A percentile compares a stretch with the other conserved stretches of the same genome.
phyloP scores from a whole-genome alignment of 371 early-diverging fungal genomes.

The Lichtheimia hyalospora region DNA sequence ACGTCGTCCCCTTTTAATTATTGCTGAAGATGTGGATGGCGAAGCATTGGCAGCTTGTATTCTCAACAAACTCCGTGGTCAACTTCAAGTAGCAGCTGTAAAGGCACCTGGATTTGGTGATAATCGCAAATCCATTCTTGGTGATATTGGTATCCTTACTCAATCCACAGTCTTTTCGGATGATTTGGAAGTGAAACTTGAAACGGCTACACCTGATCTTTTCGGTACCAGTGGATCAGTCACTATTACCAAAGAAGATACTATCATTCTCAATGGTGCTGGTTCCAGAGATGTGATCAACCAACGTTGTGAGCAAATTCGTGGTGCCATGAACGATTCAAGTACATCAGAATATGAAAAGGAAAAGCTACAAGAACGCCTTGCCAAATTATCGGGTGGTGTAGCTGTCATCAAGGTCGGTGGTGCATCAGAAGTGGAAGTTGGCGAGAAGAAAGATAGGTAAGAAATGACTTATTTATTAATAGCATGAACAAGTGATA shows the following conservation, averaged over 20 bases:
- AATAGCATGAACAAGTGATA: not conserved
- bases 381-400: constrained; percentile 97
- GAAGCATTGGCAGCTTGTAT: constrained; percentile 98
- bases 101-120: constrained; percentile 99
- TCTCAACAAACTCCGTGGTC: constrained; percentile 97
- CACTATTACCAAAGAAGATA: constrained; percentile 97
- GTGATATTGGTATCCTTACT: constrained; percentile 95
- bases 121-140: constrained; percentile 97
- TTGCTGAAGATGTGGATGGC: constrained; percentile 98
- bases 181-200: constrained; percentile 94
- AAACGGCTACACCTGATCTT: constrained; percentile 88
- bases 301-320: constrained; percentile 96
- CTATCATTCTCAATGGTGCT: constrained; percentile 93
- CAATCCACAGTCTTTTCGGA: constrained; percentile 94
- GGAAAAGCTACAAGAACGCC: constrained; percentile 98
- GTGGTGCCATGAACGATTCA: constrained; percentile 79
- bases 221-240: constrained; percentile 87
- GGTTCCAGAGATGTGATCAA: constrained; percentile 85
- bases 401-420: constrained; percentile 98
- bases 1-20: constrained; percentile 94
- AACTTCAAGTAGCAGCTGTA: constrained; percentile 93
- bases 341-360: constrained; percentile 93
- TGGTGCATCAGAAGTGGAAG: constrained; percentile 96
- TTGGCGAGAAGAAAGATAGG: constrained; percentile 99
- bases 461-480: not conserved